Base-by-base conservation (phyloP, 2,329 filamentous ascomycete genomes). In the Didymella glomerata region DNA sequence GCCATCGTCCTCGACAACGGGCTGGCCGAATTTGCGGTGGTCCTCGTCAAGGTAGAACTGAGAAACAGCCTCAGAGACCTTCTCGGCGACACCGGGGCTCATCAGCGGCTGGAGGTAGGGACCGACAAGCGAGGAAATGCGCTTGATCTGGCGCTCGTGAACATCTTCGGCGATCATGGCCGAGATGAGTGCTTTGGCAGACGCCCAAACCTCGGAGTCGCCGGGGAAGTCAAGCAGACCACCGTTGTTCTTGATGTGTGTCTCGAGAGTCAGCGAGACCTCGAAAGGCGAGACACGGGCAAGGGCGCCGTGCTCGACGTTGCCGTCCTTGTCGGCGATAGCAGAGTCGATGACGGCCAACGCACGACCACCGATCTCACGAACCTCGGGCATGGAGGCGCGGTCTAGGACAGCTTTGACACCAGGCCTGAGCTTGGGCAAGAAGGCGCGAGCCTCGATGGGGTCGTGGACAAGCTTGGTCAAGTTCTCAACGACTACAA, bases 401-500 rank as follows among this genome's bases (percentile, higher is more conserved):
- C 93, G 88, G 68, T 96, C 89, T 67, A 89, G 87, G 57, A 99
- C 94, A 54, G 85, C 86, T 83, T 97, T 92, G 46, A 99, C 91
- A 86, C 95, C 95, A 42, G 95, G 95, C 73, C 91, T 90, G 51
- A 99, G 84, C 80, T 97, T 97, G 50, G 95, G 95, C 75, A 99
- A 81, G 84, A 99, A 99, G 55, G 92, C 92, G 66, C 95, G 87
- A 32, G 95, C 95, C 82, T 99, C 95, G 60, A 97, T 88, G 14
- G 95, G 95, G 76, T 92, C 93, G 78, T 99, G 95, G 27, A 99
- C 95, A 30, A 99, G 88, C 83, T 97, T 98, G 61, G 95, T 99
- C 82, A 99, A 83, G 81, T 99, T 99, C 82, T 99, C 95, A 20
- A 95, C 91, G 50, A 99, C 96, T 54, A 99, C 93, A 28, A 96